phyloP scores from a whole-genome alignment of 1,139 yeast genomes.

The Citeromyces hawaiiensis region DNA sequence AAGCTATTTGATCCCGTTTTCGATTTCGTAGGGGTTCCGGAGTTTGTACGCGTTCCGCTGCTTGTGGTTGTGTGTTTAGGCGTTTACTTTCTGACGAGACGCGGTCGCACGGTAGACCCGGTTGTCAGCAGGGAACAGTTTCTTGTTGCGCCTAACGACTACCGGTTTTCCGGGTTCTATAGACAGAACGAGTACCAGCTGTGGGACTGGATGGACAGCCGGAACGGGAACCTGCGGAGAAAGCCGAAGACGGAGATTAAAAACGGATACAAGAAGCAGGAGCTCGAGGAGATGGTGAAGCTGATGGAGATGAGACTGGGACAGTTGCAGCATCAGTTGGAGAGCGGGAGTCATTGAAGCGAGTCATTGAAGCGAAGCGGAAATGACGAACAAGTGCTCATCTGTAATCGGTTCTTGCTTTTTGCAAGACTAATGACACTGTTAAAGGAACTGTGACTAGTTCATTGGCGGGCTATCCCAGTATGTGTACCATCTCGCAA shows the following conservation, averaged over 20 bases:
- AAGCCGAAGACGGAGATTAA: slow-evolving; percentile 1
- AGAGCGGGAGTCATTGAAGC: background rate
- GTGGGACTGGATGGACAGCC: slow-evolving; percentile 74
- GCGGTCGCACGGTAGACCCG: slow-evolving; percentile 29
- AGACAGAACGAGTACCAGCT: slow-evolving; percentile 47
- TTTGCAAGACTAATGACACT: no score
- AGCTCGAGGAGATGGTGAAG: slow-evolving; percentile 12
- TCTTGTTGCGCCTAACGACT: slow-evolving; percentile 13
- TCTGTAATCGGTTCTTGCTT: no score
- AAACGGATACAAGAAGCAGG: slow-evolving; percentile 7
- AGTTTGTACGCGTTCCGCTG: background rate
- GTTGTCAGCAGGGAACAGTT: slow-evolving; percentile 27
- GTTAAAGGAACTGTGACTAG: no score
- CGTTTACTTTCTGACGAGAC: slow-evolving; percentile 10
- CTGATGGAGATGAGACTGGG: slow-evolving; percentile 12
- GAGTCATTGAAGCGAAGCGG: no score
- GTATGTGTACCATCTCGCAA: no score
- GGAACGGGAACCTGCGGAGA: slow-evolving; percentile 19
- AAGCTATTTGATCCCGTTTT: background rate
- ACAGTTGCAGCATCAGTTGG: slow-evolving; percentile 7
- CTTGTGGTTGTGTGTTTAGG: background rate
- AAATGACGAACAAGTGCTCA: no score
- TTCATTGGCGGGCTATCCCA: no score
- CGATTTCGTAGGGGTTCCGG: background rate
- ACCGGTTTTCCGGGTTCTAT: slow-evolving; percentile 10